Base-by-base conservation (phyloP, 441 rosid genomes). In the Erysimum pusillum region DNA sequence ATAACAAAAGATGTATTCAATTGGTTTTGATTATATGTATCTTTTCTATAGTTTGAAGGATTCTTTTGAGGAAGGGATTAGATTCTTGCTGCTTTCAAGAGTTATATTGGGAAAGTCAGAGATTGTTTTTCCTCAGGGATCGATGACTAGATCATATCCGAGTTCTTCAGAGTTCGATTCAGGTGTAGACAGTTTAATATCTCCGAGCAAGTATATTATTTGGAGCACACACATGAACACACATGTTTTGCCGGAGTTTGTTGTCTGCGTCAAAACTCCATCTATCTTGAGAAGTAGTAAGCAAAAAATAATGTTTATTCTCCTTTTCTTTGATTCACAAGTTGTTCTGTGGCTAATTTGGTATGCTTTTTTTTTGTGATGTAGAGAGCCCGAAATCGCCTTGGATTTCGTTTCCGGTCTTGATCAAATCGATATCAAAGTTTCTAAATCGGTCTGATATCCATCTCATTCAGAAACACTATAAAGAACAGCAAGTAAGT, bases 31-130 rank as follows among this genome's bases (percentile, higher is more conserved):
- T 8, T 35, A 35, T n/a, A 35, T 35, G 38, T 35, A 1, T 7
- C 38, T 6, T 35, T 35, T 35, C 9, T 35, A 35, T 6, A 35
- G 38, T 52, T 44, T 44, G 6, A 5, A 44, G 15, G 48, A 44
- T 13, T n/a, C 6, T 44, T 44, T 13, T 44, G 48, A 44, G n/a
- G 84, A 85, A 17, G 92, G 90, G n/a, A 12, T 80, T 17, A 82
- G 86, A 44, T 85, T 85, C 87, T 56, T 91, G 77, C 71, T 91
- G 80, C 82, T 93, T 42, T 91, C 93, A 56, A 83, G 89, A n/a
- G 83, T 93, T 28, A 80, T 89, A 31, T 42, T 88, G 58, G 94
- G 98, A 34, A 89, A 80, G 18, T 6, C 85, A 31, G 92, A 93
- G 80, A 53, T 79, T 25, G 83, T 89, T 18, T 79, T 3, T 52